These are phyloP conservation scores for Singerocomus inundabilis DNA, from an alignment of 1,284 basidiomycete species.

Conservation along the genomic window DNA sequence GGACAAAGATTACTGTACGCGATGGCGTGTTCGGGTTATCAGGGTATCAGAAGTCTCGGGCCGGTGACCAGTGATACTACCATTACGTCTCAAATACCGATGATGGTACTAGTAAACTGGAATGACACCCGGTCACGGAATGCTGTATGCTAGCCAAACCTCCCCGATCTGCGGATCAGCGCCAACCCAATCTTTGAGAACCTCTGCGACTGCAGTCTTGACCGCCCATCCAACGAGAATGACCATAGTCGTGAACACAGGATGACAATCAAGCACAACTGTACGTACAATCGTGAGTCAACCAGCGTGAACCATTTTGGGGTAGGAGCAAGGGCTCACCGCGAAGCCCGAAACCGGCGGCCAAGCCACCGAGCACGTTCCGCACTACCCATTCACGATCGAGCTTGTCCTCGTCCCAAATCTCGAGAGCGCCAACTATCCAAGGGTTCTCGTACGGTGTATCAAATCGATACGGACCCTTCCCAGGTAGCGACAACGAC, in stretches of 20 bases:
- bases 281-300: slow-evolving; percentile 19
- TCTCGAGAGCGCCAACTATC: slow-evolving; percentile 40
- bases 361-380: slow-evolving; percentile 83
- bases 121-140: slow-evolving; percentile 45
- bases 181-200: slow-evolving; percentile 66
- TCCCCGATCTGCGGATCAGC: slow-evolving; percentile 50
- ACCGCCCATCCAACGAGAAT: slow-evolving; percentile 76
- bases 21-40: not conserved
- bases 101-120: not conserved
- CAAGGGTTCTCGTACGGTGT: slow-evolving; percentile 33
- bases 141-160: slow-evolving; percentile 76
- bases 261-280: slow-evolving; percentile 78
- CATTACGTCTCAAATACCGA: not conserved
- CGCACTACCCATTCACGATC: slow-evolving; percentile 85
- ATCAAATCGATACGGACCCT: slow-evolving; percentile 27
- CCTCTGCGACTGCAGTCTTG: slow-evolving; percentile 61
- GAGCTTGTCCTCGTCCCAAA: slow-evolving; percentile 64
- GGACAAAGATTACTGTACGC: not conserved
- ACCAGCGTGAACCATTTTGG: slow-evolving; percentile 8
- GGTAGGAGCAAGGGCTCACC: slow-evolving; percentile 35
- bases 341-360: slow-evolving; percentile 68
- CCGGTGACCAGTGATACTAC: slow-evolving; percentile 12
- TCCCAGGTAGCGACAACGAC: slow-evolving; percentile 30
- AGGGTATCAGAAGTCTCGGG: slow-evolving; percentile 25
- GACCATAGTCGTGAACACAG: slow-evolving; percentile 73